Evolutionary conservation across 202 grass and related monocot genomes (phyloP), one percentile per base, ranked within the genome.

Genomic region (Cymbopogon flexuosus): DNA sequence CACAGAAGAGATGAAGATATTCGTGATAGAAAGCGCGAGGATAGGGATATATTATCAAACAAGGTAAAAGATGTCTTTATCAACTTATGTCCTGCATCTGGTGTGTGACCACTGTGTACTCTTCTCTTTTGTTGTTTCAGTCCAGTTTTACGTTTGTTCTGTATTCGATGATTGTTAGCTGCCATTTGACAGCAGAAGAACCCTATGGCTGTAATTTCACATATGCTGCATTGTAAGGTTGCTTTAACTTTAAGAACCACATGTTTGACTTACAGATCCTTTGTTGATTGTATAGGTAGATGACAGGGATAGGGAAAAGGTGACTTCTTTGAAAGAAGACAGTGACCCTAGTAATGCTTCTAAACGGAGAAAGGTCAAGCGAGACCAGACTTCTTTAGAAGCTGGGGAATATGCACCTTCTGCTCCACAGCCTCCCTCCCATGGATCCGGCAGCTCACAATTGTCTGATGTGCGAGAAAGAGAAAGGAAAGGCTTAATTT

Each of bases 1-100:
- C 90, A 89, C 70, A 90, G 92, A 72, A 94, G 88, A 86, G 95
- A 94, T 49, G 95, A 94, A 62, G 95, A 98, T 82, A 79, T 79
- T 34, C 79, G 92, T 45, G 92, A 98, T 83, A 89, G 90, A 86
- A 94, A 94, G 37, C 90, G 88, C 47, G 95, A 98, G 72, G 95
- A 98, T 63, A 86, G 92, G 68, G 95, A 94, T 81, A 71, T 64
- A 71, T 78, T 78, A 51, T 91, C 90, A 37, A 94, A 60, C 56
- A 98, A 93, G 95, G 95, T 98, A 91, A 73, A 72, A 68, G 12
- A 10, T 65, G 5, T 75, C 29, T 63, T 80, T 22, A 51, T 8
- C 23, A 21, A 42, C 19, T 46, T 47, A 33, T 42, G 64, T 2
- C 42, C 35, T 79, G 34, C 5, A 64, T 54, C 24, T 76, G 22